These are phyloP conservation scores for Tylopilus orsonianus DNA, from an alignment of 1,284 basidiomycete species.

Conservation along the genomic window DNA sequence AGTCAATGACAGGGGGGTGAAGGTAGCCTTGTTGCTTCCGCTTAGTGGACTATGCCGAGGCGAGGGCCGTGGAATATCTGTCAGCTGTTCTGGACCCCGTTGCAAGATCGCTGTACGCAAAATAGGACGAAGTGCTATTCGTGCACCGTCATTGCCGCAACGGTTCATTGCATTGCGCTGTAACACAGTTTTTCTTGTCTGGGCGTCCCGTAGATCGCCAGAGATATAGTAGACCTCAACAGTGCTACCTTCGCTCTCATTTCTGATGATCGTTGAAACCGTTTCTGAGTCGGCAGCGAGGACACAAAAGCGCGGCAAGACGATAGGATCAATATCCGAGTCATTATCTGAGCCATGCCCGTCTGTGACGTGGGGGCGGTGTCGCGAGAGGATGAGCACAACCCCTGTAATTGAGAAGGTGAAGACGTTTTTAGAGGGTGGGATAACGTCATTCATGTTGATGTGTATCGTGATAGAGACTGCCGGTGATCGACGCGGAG, in stretches of 20 bases:
- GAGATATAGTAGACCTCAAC: constrained; percentile 63
- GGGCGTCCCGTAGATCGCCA: constrained; percentile 57
- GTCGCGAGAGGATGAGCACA: constrained; percentile 56
- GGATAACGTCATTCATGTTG: constrained; percentile 75
- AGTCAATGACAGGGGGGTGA: constrained; percentile 23
- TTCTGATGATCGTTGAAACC: constrained; percentile 53
- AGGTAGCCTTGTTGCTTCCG: constrained; percentile 17
- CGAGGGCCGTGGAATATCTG: constrained; percentile 27
- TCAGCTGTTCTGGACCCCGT: constrained; percentile 27
- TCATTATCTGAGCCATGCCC: constrained; percentile 33
- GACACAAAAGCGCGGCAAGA: constrained; percentile 67
- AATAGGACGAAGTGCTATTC: constrained; percentile 50
- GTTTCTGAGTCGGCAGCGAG: constrained; percentile 62
- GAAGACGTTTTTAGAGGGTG: constrained; percentile 60
- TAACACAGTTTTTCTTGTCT: constrained; percentile 59
- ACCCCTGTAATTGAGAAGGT: constrained; percentile 65
- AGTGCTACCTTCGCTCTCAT: constrained; percentile 48
- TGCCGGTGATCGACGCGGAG: constrained; percentile 22
- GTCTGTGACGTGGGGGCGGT: constrained; percentile 26
- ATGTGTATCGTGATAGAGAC: constrained; percentile 57
- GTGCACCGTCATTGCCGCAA: constrained; percentile 56
- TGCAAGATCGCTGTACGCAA: constrained; percentile 30
- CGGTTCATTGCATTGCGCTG: constrained; percentile 56
- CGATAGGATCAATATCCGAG: constrained; percentile 45
- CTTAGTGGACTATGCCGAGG: constrained; percentile 35